Evolutionary conservation across 1,139 yeast species (phyloP).

Genomic region (Saccharomyces hybrid): DNA sequence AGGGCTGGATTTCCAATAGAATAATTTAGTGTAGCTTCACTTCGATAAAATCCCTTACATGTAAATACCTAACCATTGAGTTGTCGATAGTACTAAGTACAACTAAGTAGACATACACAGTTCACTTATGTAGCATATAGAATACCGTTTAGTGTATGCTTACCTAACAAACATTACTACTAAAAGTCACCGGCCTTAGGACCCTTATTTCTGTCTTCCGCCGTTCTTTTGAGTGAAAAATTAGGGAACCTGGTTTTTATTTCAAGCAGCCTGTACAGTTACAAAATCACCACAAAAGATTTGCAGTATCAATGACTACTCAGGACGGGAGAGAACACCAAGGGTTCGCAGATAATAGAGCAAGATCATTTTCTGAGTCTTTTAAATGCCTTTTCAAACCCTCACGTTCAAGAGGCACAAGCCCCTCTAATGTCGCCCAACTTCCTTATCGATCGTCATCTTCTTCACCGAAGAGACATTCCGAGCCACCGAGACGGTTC

Average conservation of each 20-base stretch:
- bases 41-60: background rate
- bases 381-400: constrained; percentile 12
- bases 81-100: background rate
- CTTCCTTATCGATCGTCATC: background rate
- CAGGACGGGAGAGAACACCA: background rate
- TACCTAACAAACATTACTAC: background rate
- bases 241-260: background rate
- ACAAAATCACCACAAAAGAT: background rate
- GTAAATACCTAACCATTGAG: background rate
- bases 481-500: background rate
- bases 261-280: background rate
- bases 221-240: background rate
- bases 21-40: background rate
- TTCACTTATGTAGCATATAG: background rate
- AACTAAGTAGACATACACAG: background rate
- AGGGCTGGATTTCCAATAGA: constrained; percentile 6
- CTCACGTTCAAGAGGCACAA: background rate
- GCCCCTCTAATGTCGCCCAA: background rate
- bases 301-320: background rate
- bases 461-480: background rate
- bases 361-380: constrained; percentile 11
- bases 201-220: background rate
- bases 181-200: background rate
- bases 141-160: background rate
- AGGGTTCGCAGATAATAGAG: background rate